Evolutionary conservation across 257 asterid genomes (phyloP), one percentile per base, ranked within the genome.

Genomic region (Cinchona pubescens): DNA sequence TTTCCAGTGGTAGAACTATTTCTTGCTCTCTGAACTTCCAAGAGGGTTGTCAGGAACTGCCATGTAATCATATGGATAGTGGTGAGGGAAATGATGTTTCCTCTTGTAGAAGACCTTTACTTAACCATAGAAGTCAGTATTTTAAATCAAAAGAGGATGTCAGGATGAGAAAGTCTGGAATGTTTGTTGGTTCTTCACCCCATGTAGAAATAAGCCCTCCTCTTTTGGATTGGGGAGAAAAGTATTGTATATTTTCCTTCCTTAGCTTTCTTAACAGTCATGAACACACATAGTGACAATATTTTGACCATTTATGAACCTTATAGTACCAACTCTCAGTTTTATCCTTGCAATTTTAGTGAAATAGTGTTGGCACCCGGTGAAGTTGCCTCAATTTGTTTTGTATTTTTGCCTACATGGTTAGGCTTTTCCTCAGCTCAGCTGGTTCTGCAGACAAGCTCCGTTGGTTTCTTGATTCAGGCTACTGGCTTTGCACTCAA

Each of bases 401-500:
- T 94, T 46, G 83, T 85, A 71, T 94, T 86, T 83, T 79, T 79
- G 68, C 97, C 98, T 4, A 82, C 85, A 30, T 72, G 78, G 71
- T 78, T 89, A 65, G 97, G 97, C 35, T 69, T 76, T 55, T 88
- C 96, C 63, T 79, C 93, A 18, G 85, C 87, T 71, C 88, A 90
- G 73, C 81, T 94, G 68, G 87, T 94, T 83, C 68, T 94, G 82
- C 98, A 94, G 86, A 92, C 98, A 71, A 94, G 86, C 82, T 83
- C 76, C 5, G 98, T 97, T 35, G 98, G 97, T 67, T 92, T 94
- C 88, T 66, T 94, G 81, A 82, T 94, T 82, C 86, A 78, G 77
- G 94, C 91, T 71, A 88, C 87, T 76, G 98, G 97, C 46, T 81
- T 83, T 81, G 91, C 88, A 51, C 77, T 87, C 65, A 90, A 90